Evolutionary conservation across 169 alveolate species (phyloP).

Genomic region (Babesia ovata): DNA sequence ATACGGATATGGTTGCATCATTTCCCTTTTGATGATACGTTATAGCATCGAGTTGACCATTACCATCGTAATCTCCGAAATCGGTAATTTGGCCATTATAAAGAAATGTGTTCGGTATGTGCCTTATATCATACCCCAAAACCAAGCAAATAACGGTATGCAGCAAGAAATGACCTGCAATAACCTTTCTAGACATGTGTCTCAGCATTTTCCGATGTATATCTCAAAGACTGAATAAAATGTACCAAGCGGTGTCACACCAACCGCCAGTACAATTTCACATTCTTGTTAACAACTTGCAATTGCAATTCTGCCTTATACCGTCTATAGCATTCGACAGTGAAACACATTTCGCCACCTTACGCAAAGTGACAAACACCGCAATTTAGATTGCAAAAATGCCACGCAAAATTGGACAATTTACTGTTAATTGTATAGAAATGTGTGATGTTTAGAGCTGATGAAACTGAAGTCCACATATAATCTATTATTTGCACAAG

Average conservation of each 20-base stretch:
- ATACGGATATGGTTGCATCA: constrained; percentile 11
- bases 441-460: not conserved
- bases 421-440: too few species aligned
- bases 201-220: not conserved
- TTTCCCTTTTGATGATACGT: constrained; percentile 15
- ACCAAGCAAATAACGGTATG: not conserved
- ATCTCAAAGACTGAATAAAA: too few species aligned
- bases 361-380: too few species aligned
- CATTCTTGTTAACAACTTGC: too few species aligned
- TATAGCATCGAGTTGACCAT: constrained; percentile 39
- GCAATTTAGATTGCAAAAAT: too few species aligned
- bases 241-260: too few species aligned
- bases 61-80: constrained; percentile 62
- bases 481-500: not conserved
- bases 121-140: constrained; percentile 27
- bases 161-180: not conserved
- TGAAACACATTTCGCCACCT: too few species aligned
- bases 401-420: too few species aligned
- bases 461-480: too few species aligned
- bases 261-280: too few species aligned
- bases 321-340: too few species aligned
- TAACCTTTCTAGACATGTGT: not conserved
- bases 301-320: too few species aligned
- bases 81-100: constrained; percentile 45
- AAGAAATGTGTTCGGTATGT: constrained; percentile 6